These are phyloP conservation scores for Euphrasia arctica DNA, from an alignment of 305 asterid species.

Conservation along the genomic window DNA sequence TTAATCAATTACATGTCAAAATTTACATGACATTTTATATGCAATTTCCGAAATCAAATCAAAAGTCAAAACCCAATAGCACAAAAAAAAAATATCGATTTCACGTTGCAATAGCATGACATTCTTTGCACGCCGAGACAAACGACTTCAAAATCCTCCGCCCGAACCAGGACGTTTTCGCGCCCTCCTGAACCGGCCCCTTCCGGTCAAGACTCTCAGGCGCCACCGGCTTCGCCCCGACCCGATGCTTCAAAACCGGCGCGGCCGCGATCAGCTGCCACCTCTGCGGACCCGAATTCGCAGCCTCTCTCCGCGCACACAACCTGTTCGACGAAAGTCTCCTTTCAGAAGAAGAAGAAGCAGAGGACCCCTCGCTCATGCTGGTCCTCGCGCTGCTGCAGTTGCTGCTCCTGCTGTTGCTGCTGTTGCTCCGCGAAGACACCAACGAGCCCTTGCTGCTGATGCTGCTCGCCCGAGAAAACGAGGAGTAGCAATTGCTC, in stretches of 20 bases:
- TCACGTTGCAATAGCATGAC: conserved; percentile 59
- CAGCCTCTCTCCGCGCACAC: conserved; percentile 18
- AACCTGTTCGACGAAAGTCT: background rate
- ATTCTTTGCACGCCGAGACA: conserved; percentile 59
- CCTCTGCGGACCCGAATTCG: conserved; percentile 27
- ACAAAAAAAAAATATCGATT: too few relatives aligned
- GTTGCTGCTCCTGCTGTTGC: conserved; percentile 38
- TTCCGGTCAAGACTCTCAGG: conserved; percentile 20
- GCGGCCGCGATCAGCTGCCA: conserved; percentile 69
- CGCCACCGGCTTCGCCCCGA: conserved; percentile 32
- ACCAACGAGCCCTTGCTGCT: conserved; percentile 48
- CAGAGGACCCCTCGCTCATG: conserved; percentile 35
- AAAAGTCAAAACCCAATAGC: too few relatives aligned
- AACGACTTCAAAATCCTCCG: conserved; percentile 43
- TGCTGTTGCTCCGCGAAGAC: conserved; percentile 81
- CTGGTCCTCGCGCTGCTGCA: conserved; percentile 74
- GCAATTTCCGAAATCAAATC: too few relatives aligned
- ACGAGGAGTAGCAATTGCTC: conserved; percentile 16
- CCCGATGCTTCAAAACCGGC: conserved; percentile 44
- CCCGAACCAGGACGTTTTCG: conserved; percentile 36
- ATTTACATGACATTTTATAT: too few relatives aligned
- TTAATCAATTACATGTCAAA: too few relatives aligned
- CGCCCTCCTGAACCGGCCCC: conserved; percentile 20
- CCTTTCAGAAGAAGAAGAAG: conserved; percentile 16
- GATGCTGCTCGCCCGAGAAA: conserved; percentile 58